Base-by-base conservation (phyloP, 305 asterid genomes). In the Euphrasia arctica region DNA sequence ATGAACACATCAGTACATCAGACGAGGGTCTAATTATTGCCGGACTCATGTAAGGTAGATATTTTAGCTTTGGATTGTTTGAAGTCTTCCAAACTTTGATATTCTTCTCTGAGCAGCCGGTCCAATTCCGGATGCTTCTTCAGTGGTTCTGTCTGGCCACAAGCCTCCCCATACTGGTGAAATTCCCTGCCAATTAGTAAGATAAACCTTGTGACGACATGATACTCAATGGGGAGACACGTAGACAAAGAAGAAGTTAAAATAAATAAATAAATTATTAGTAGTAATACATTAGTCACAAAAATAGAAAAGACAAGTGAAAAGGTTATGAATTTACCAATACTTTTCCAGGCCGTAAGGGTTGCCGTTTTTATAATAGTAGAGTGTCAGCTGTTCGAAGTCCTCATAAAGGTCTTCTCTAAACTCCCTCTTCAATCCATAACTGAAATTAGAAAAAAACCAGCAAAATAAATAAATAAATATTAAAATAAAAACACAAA, bases 281-380 rank as follows among this genome's bases (percentile, higher is more conserved):
- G 27, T 25, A 25, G 27, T 25, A 1, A 25, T 49, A 43, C n/a
- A 25, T 42, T 36, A 50, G 31, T 25, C 58, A 3, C 15, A 41
- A 31, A 52, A 1, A 54, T n/a, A 22, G 34, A 22, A 22, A 51
- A 47, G 27, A 27, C 9, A 57, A 48, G 9, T 39, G 22, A 58
- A 27, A 48, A 12, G 15, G 34, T 18, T 22, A 49, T 62, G 32
- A 60, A 52, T 75, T 36, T 83, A 87, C 98, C 98, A 89, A 74
- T 92, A 92, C 74, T 92, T 92, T 75, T 92, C 96, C 43, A 92
- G 85, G 79, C 98, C 98, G 68, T 92, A 92, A 34, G 87, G 88
- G 76, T 84, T 87, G 54, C 98, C 97, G 63, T 76, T 77, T 54
- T 74, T 78, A 66, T 80, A 87, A 78, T 79, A 82, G 63, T 85